phyloP scores from a whole-genome alignment of 2,329 filamentous ascomycete genomes.

The Lojkania enalia region DNA sequence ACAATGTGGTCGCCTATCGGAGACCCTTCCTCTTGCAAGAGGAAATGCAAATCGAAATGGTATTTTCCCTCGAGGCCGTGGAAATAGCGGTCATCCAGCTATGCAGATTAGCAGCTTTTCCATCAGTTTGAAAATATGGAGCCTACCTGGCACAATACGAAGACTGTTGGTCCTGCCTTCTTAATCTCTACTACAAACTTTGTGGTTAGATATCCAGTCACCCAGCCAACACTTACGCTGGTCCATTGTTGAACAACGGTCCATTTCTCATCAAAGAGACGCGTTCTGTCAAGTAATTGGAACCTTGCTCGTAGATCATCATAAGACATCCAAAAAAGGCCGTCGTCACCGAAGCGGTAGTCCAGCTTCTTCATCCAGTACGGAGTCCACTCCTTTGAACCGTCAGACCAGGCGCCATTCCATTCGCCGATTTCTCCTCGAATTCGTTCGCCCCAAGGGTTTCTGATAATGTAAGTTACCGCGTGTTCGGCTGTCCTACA shows the following conservation, averaged over 20 bases:
- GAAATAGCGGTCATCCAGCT: conserved; percentile 63
- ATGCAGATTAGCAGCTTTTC: conserved; percentile 48
- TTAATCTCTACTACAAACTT: conserved; percentile 60
- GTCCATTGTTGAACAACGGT: conserved; percentile 63
- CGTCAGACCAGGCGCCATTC: conserved; percentile 80
- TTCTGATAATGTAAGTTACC: conserved; percentile 49
- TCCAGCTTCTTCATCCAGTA: conserved; percentile 73
- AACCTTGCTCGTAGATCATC: conserved; percentile 61
- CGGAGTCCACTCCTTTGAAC: conserved; percentile 80
- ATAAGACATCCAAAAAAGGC: conserved; percentile 65
- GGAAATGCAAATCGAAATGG: conserved; percentile 60
- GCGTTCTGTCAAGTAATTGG: conserved; percentile 61
- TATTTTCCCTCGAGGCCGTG: conserved; percentile 60
- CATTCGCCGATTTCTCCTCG: conserved; percentile 59
- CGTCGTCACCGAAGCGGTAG: conserved; percentile 76
- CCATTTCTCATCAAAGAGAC: conserved; percentile 63
- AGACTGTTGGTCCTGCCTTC: conserved; percentile 56
- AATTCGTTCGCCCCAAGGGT: conserved; percentile 73
- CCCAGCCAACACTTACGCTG: conserved; percentile 61
- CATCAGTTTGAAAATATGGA: conserved; percentile 55
- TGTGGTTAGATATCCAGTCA: conserved; percentile 62
- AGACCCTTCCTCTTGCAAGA: conserved; percentile 56
- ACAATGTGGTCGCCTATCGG: conserved; percentile 57
- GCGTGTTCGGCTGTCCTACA: conserved; percentile 13
- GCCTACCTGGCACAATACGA: conserved; percentile 61